Conservation (phyloP, 2,329 filamentous ascomycete genomes). For the Penicillium olsonii region DNA sequence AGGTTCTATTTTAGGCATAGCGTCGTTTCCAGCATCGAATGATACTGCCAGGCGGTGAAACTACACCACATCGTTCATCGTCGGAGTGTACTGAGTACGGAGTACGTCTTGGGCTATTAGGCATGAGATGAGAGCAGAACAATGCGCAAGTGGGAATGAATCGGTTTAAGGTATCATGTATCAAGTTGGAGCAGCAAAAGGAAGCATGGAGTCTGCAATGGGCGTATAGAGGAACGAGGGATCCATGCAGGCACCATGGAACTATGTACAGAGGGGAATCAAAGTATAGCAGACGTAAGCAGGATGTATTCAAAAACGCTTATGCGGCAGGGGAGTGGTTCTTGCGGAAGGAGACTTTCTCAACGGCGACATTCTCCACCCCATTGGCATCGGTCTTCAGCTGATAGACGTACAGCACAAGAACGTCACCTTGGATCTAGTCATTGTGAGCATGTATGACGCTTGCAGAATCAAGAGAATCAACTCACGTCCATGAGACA, state of each 20-base stretch:
- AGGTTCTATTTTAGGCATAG: conserved; percentile 22
- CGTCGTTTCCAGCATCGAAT: conserved; percentile 5
- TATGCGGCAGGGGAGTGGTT: conserved; percentile 63
- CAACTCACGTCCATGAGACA: conserved; percentile 93
- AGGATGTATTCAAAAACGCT: conserved; percentile 16
- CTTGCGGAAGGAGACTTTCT: conserved; percentile 85
- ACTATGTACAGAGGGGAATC: conserved; percentile 34
- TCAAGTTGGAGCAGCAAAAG: conserved; percentile 11
- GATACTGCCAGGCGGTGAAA: conserved; percentile 13
- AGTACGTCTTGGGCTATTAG: too few relatives aligned
- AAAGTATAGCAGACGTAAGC: not conserved
- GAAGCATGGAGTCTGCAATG: not conserved
- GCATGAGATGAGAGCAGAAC: not conserved
- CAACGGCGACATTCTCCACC: conserved; percentile 76
- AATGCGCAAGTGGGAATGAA: not conserved
- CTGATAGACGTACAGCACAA: conserved; percentile 94
- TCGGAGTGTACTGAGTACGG: too few relatives aligned
- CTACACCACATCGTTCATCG: not conserved
- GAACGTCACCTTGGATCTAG: conserved; percentile 91
- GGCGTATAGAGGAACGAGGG: not conserved
- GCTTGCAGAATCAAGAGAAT: not conserved
- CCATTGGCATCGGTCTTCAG: conserved; percentile 75
- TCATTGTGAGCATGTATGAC: conserved; percentile 16
- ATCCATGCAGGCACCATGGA: conserved; percentile 15
- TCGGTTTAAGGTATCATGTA: conserved; percentile 14